Evolutionary conservation across 805 yeast species (phyloP), one percentile per base, ranked within the genome.

Genomic region (Candida sithepensis): DNA sequence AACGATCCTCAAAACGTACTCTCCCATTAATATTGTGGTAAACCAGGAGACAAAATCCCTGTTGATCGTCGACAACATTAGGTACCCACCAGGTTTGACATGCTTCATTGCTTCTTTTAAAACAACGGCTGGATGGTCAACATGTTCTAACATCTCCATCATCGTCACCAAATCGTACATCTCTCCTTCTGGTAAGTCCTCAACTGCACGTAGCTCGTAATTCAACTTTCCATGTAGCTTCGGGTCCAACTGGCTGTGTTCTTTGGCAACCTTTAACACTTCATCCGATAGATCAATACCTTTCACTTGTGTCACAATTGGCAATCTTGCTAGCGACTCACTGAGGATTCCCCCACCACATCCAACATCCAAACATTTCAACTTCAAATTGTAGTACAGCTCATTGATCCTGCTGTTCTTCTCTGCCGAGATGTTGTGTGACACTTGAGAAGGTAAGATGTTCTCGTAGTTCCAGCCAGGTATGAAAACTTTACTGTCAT

Each of bases 331-430:
- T 60, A 94, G 66, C 0, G 92, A 83, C 63, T 94, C 99, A 4
- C 91, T 72, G 18, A 94, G 69, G 22, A 94, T 83, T 0, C 99
- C 99, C n/a, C 99, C 99, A 18, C 99, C 99, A 65, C 99, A 94
- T 1, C 99, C 99, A 45, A 94, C 82, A 62, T 94, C 99, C 47
- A 94, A 69, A 1, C 82, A 90, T 14, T 66, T 64, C 44, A 81
- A 69, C 41, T 74, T 68, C 46, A 75, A 55, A 3, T 63, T 49
- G 3, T 46, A 49, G 38, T 69, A 66, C 24, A 68, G 58, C 33
- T 66, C 67, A 9, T 71, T 73, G 47, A 78, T 61, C 41, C 73
- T 71, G 16, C 56, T 48, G 21, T 79, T 80, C 48, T 81, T 82
- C 48, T 83, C 85, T 21, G 52, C 50, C 10, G 69, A 48, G 10